Conservation (phyloP, 148 eudicot genomes). For the Nepenthes gracilis region DNA sequence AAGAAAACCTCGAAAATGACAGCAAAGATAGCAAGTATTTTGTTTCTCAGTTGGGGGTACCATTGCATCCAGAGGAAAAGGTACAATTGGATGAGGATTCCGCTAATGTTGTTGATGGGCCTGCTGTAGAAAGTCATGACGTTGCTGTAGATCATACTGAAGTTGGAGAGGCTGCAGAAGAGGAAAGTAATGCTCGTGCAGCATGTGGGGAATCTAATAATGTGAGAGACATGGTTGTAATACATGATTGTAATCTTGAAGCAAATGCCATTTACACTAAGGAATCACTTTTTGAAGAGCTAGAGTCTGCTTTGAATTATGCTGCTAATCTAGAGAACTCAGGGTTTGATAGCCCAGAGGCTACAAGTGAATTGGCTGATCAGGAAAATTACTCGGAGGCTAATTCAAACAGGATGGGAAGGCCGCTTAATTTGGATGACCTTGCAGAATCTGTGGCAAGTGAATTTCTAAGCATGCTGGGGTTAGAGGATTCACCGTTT, state of each 20-base stretch:
- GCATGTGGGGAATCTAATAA: conserved; percentile 8
- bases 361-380: conserved; percentile 25
- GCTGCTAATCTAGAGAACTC: conserved; percentile 41
- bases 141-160: conserved; percentile 5
- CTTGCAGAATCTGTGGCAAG: conserved; percentile 43
- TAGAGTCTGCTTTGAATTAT: conserved; percentile 49
- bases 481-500: conserved; percentile 24
- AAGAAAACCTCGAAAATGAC: conserved; percentile 19
- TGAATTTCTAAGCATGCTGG: conserved; percentile 56
- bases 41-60: conserved; percentile 27
- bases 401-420: conserved; percentile 20
- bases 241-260: conserved; percentile 13
- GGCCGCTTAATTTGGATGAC: conserved; percentile 47
- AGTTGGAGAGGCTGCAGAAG: conserved; percentile 12
- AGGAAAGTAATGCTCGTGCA: conserved; percentile 12
- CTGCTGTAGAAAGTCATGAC: conserved; percentile 14
- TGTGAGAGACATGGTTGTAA: conserved; percentile 14
- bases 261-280: conserved; percentile 22
- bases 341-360: conserved; percentile 44
- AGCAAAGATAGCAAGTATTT: conserved; percentile 33
- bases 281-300: conserved; percentile 57
- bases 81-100: conserved; percentile 16
- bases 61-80: conserved; percentile 22
- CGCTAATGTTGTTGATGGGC: conserved; percentile 13
- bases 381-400: conserved; percentile 19